Base-by-base conservation (phyloP, 345 rosid species). In the Laguncularia racemosa region DNA sequence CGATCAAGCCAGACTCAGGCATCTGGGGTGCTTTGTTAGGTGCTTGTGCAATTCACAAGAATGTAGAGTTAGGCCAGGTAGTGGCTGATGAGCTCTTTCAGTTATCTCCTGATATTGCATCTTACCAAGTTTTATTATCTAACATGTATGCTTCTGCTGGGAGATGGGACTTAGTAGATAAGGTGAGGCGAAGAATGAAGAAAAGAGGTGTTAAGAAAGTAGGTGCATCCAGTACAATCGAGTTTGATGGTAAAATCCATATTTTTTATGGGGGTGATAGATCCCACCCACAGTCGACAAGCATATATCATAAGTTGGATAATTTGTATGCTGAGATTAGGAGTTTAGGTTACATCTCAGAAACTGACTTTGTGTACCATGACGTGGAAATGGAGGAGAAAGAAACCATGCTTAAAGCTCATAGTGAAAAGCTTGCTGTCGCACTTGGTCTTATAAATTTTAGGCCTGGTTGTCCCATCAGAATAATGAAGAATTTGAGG, bases 381-480 rank as follows among this genome's bases (percentile, higher is more conserved):
- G 92, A 85, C 45, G 71, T 80, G 55, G 89, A 85, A 66, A 72
- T 58, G 61, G 84, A 85, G 66, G 86, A 85, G 53, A 85, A 80
- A 63, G 86, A 85, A 68, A 73, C 58, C 49, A 64, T 71, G 54
- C 56, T 80, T 48, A 70, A 69, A 33, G 66, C 65, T 70, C 89
- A 85, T 65, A 78, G 88, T 56, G 91, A 85, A 65, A 85, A 85
- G 76, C 82, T 85, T n/a, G 85, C 85, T 14, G 55, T 75, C 62
- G 78, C 69, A 11, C 82, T 77, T 56, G 78, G 78, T 46, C 62
- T 82, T 44, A 56, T 85, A 56, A 73, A 60, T 61, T 76, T 62
- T 50, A 64, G 56, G 55, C 52, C 48, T 16, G 71, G 46, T n/a
- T 56, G 61, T 21, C 71, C 82, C 15, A 67, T 85, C 58, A 65